Base-by-base conservation (phyloP, 1,284 basidiomycete genomes). In the Leccinum huronense region DNA sequence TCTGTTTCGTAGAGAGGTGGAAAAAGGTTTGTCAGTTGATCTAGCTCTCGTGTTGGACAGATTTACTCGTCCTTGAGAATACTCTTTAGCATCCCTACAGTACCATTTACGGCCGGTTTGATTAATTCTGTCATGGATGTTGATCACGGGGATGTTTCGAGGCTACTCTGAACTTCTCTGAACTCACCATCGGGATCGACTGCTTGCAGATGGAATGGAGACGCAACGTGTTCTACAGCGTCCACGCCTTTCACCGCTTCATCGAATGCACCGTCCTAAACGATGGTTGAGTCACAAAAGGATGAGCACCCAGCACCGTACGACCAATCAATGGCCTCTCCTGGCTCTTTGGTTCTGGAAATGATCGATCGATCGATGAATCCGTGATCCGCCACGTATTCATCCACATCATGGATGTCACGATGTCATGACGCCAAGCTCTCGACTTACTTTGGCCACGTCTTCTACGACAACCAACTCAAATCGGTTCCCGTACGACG, bases 221-320 rank as follows among this genome's bases (percentile, higher is more conserved):
- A 83, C 0, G 84, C 84, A 2, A 78, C 81, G 72, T 87, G 85
- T 57, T 78, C 77, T 30, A 90, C 80, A 7, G 79, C 86, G 65
- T 86, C 83, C 11, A 89, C 84, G 1, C 79, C 87, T 69, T 84
- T 82, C 63, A 90, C 86, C 1, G 86, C 87, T 34, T 86, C 82
- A 66, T 89, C 86, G 65, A 89, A 45, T 45, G n/a, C n/a, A 45
- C 42, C 42, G n/a, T 45, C 42, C 42, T 45, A 45, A 19, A 19
- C 5, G n/a, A 45, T 45, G 42, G 10, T 11, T 19, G 42, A 11
- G 42, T 45, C 42, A 45, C 5, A 45, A 45, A 19, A 19, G 42
- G 10, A 45, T 45, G 42, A 45, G n/a, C 42, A 45, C n/a, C 19
- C n/a, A 42, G 3, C 14, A 40, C 38, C 38, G 8, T 40, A 16